These are phyloP conservation scores for Metarhizium album DNA, from an alignment of 2,329 filamentous ascomycete species.

Conservation along the genomic window DNA sequence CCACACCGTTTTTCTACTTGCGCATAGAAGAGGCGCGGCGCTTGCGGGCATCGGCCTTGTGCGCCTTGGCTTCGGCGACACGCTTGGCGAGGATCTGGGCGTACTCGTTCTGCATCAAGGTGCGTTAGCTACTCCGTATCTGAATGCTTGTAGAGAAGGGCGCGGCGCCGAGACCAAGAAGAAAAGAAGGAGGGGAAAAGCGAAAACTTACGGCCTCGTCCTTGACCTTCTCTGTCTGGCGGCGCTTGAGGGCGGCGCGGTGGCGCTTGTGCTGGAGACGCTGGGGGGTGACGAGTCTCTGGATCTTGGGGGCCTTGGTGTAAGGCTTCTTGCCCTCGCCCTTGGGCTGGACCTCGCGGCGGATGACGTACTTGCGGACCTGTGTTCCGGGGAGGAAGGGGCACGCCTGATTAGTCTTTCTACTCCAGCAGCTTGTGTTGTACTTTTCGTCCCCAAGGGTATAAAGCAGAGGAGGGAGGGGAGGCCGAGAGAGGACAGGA, in stretches of 20 bases:
- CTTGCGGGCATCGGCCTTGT: slow-evolving; percentile 92
- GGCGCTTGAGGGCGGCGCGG: slow-evolving; percentile 95
- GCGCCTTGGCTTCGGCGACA: slow-evolving; percentile 89
- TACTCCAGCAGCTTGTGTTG: slow-evolving; percentile 8
- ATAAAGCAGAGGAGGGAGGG: not conserved
- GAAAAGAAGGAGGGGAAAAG: not conserved
- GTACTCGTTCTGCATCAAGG: slow-evolving; percentile 81
- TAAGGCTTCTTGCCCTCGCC: slow-evolving; percentile 95
- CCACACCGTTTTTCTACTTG: slow-evolving; percentile 52
- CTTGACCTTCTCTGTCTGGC: slow-evolving; percentile 93
- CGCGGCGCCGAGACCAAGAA: too few relatives aligned
- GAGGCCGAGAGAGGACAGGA: not conserved
- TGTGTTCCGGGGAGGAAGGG: slow-evolving; percentile 34
- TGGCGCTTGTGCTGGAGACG: slow-evolving; percentile 99
- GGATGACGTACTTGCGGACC: slow-evolving; percentile 99
- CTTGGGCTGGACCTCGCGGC: slow-evolving; percentile 95
- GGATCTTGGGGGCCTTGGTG: slow-evolving; percentile 99
- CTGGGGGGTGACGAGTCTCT: slow-evolving; percentile 98
- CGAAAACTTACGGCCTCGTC: slow-evolving; percentile 94
- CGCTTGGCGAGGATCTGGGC: slow-evolving; percentile 93
- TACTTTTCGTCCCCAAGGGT: slow-evolving; percentile 14
- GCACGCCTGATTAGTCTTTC: slow-evolving; percentile 30
- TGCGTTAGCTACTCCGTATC: slow-evolving; percentile 26
- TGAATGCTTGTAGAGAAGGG: not conserved
- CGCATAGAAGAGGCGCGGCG: slow-evolving; percentile 90